Percentiles rank a stretch among this genome's conserved stretches.
phyloP scores from a whole-genome alignment of 371 early-diverging fungal genomes.

The Entomophthora muscae region DNA sequence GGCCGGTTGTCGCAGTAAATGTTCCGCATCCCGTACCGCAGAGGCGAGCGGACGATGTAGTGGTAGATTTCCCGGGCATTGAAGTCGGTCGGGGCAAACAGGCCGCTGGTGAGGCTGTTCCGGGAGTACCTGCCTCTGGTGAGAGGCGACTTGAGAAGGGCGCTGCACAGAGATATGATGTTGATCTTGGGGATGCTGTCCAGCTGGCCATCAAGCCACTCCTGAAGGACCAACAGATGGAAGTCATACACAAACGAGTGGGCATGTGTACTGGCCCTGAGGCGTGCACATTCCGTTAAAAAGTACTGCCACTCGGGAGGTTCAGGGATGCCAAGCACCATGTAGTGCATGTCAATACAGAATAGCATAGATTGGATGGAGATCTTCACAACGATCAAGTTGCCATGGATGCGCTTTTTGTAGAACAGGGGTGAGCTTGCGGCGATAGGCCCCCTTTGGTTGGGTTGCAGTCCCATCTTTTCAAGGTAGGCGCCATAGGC shows the following conservation, averaged over 20 bases:
- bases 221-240: constrained; percentile 4
- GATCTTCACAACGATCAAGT: neutral
- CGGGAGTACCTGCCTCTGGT: neutral
- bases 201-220: constrained; percentile 4
- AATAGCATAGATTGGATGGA: neutral
- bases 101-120: neutral
- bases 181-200: neutral
- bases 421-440: neutral
- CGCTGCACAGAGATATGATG: neutral
- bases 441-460: neutral
- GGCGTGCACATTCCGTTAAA: neutral
- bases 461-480: neutral
- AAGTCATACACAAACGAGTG: constrained; percentile 7
- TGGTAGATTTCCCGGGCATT: neutral
- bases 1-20: neutral
- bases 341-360: neutral
- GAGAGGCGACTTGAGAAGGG: neutral
- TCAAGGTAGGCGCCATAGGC: constrained; percentile 2
- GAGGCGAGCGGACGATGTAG: neutral
- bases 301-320: neutral
- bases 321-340: neutral
- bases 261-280: neutral
- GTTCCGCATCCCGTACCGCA: neutral
- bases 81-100: neutral
- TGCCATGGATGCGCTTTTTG: neutral